Percentiles rank a stretch among this genome's conserved stretches.
Conservation (phyloP, 2,329 filamentous ascomycete species). For the Dissoconium aciculare region DNA sequence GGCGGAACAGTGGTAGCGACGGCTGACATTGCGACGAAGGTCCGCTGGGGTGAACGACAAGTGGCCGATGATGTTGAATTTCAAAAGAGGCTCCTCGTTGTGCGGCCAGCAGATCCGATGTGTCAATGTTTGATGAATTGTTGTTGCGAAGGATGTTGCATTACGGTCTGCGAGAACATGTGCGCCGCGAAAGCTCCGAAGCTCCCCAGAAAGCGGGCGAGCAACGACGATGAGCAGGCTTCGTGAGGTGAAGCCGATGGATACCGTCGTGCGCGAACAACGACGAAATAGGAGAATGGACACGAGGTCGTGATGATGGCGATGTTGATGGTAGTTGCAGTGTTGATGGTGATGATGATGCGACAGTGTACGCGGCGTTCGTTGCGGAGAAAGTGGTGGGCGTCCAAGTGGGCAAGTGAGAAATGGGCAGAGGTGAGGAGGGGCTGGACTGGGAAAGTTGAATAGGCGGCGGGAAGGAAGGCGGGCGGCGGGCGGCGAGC, state of each 20-base stretch:
- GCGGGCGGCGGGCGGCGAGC: neutral
- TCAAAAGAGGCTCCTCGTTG: no score
- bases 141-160: conserved; percentile 3
- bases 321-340: neutral
- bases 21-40: neutral
- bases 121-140: conserved; percentile 12
- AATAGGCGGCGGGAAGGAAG: neutral
- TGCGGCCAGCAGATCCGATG: conserved; percentile 14
- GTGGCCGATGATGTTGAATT: conserved; percentile 8
- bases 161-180: neutral
- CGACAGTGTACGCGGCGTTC: no score
- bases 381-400: no score
- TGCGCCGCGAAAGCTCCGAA: neutral
- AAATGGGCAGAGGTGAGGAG: neutral
- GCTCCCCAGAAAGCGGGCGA: neutral
- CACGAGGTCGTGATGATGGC: neutral
- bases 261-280: no score
- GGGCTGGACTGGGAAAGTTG: neutral
- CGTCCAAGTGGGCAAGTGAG: no score
- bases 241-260: neutral
- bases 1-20: conserved; percentile 5
- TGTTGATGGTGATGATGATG: neutral
- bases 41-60: conserved; percentile 1
- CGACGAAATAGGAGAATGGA: neutral
- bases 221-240: neutral